phyloP scores from a whole-genome alignment of 192 early-diverging fungal genomes.

The Oehlia diaphana region DNA sequence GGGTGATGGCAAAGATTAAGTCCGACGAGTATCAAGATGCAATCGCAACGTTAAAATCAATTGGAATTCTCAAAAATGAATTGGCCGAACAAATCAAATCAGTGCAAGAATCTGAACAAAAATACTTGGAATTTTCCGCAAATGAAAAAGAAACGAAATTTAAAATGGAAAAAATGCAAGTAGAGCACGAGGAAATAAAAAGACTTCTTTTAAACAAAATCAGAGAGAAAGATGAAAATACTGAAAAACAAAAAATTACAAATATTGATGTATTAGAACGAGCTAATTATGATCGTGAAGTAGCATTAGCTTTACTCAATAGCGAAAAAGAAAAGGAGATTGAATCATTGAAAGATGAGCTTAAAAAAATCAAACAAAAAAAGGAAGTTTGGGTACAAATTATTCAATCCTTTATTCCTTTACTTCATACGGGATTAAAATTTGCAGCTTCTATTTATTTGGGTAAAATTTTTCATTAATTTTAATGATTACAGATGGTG shows the following conservation, averaged over 20 bases:
- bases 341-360: not conserved
- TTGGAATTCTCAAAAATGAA: not conserved
- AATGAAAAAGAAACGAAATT: not conserved
- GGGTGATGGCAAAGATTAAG: not conserved
- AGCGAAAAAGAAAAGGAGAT: not conserved
- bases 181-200: not conserved
- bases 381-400: not conserved
- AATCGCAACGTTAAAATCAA: not conserved
- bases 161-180: not conserved
- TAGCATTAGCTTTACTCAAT: not conserved
- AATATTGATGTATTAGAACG: not conserved
- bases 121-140: not conserved
- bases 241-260: not conserved
- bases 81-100: not conserved
- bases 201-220: not conserved
- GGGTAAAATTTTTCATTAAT: not conserved
- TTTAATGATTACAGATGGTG: too few relatives aligned
- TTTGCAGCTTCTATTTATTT: not conserved
- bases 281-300: not conserved
- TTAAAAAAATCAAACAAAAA: not conserved
- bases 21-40: conserved; percentile 9
- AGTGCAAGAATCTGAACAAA: not conserved
- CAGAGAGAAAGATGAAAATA: not conserved
- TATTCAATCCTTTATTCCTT: not conserved
- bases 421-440: not conserved